A percentile compares a stretch with the other conserved stretches of the same genome.
Evolutionary conservation across 2,329 filamentous ascomycete species (phyloP).

Genomic region (Sporothrix globosa): DNA sequence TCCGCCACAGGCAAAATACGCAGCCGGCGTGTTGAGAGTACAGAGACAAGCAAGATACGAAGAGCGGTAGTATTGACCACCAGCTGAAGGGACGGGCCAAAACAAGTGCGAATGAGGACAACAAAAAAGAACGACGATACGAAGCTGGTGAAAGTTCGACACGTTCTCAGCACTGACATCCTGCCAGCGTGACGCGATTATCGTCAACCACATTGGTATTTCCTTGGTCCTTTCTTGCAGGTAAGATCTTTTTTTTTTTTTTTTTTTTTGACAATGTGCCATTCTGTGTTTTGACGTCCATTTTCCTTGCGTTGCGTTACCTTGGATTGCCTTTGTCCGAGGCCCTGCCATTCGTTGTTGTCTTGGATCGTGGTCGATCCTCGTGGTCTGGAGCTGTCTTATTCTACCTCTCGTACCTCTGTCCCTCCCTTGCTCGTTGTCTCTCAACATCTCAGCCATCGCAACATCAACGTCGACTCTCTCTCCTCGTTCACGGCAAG

Average conservation of each 20-base stretch:
- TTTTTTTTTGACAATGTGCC: not conserved
- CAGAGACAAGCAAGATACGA: no score
- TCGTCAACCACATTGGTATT: not conserved
- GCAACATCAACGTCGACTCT: not conserved
- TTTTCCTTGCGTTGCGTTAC: no score
- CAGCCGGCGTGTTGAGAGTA: not conserved
- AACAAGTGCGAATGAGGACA: no score
- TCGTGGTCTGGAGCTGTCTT: no score
- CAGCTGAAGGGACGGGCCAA: not conserved
- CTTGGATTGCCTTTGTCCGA: not conserved
- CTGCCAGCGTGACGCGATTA: not conserved
- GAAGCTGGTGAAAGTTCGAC: not conserved
- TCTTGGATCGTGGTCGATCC: conserved; percentile 1
- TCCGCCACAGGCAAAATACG: conserved; percentile 20
- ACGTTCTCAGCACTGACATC: not conserved
- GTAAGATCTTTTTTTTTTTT: conserved; percentile 4
- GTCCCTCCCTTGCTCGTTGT: no score
- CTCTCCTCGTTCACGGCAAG: not conserved
- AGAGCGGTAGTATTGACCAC: no score
- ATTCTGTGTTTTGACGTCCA: not conserved
- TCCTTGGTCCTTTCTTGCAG: not conserved
- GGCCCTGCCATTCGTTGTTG: not conserved
- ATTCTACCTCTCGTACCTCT: not conserved
- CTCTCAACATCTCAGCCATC: not conserved
- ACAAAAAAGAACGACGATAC: not conserved